These are phyloP conservation scores for Anthoceros angustus DNA, from an alignment of 225 moss, liverwort and hornwort species.

Conservation along the genomic window DNA sequence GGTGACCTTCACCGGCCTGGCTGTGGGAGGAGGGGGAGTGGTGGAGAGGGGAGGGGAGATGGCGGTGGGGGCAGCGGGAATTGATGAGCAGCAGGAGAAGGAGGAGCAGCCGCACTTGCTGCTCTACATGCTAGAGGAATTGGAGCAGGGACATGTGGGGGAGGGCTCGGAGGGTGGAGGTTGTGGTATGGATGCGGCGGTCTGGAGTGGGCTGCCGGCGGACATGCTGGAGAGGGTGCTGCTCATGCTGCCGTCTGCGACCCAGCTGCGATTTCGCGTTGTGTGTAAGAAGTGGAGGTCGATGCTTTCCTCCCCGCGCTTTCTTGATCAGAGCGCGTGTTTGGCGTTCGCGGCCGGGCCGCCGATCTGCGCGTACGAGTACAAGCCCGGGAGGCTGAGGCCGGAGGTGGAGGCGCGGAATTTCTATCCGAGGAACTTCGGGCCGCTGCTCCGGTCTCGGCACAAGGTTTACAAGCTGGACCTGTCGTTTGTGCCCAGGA, in stretches of 20 bases:
- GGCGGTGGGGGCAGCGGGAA: not conserved
- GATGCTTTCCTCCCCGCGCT: not conserved
- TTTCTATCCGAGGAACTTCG: not conserved
- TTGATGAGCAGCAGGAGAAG: not conserved
- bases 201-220: conserved; percentile 4
- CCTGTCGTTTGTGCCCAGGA: not conserved
- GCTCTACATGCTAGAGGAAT: not conserved
- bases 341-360: not conserved
- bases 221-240: conserved; percentile 3
- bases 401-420: not conserved
- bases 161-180: not conserved
- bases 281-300: not conserved
- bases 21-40: not conserved
- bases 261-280: not conserved
- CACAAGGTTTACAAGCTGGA: not conserved
- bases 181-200: not conserved
- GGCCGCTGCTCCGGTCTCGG: not conserved
- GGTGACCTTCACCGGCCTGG: not conserved
- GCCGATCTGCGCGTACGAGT: not conserved
- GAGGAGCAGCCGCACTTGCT: conserved; percentile 3
- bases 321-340: not conserved
- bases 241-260: not conserved
- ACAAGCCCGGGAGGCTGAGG: conserved; percentile 1
- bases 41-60: not conserved
- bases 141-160: not conserved